A percentile compares a stretch with the other conserved stretches of the same genome.
Conservation (phyloP, 2,329 filamentous ascomycete genomes). For the Neoscytalidium dimidiatum region DNA sequence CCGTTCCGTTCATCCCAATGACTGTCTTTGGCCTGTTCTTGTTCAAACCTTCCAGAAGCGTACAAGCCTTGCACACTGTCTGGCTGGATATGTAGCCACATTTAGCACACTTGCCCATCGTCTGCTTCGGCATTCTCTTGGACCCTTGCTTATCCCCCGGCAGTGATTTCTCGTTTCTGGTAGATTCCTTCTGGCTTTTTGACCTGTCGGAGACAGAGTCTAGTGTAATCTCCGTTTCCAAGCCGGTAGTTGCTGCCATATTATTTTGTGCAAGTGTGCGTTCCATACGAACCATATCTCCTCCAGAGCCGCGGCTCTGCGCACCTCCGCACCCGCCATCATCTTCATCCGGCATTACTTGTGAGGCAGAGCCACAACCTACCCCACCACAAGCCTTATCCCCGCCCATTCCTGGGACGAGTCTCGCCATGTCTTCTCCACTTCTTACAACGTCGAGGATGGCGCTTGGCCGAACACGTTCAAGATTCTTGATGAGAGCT, state of each 20-base stretch:
- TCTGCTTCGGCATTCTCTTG: constrained; percentile 59
- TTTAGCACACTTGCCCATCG: constrained; percentile 77
- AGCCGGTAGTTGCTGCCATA: constrained; percentile 50
- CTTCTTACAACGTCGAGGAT: constrained; percentile 94
- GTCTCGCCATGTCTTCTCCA: constrained; percentile 90
- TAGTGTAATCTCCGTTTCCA: constrained; percentile 24
- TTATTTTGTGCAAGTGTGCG: constrained; percentile 66
- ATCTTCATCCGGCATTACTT: constrained; percentile 55
- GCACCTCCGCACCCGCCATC: constrained; percentile 74
- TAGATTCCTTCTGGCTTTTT: constrained; percentile 29
- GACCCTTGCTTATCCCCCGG: constrained; percentile 24
- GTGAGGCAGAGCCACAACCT: constrained; percentile 35
- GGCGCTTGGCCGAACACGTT: constrained; percentile 88
- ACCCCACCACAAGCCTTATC: constrained; percentile 35
- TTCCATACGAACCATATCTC: constrained; percentile 83
- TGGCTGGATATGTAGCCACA: constrained; percentile 98
- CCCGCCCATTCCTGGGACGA: constrained; percentile 66
- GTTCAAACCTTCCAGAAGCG: constrained; percentile 85
- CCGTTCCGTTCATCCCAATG: constrained; percentile 30
- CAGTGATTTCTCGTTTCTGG: too few species aligned
- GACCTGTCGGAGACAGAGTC: neutral
- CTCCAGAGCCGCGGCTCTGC: constrained; percentile 66
- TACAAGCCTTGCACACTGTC: constrained; percentile 89
- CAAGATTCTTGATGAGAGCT: constrained; percentile 90
- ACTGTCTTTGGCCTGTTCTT: constrained; percentile 58